A percentile compares a stretch with the other conserved stretches of the same genome.
phyloP scores from a whole-genome alignment of 2,329 filamentous ascomycete genomes.

The Bipolaris victoriae region DNA sequence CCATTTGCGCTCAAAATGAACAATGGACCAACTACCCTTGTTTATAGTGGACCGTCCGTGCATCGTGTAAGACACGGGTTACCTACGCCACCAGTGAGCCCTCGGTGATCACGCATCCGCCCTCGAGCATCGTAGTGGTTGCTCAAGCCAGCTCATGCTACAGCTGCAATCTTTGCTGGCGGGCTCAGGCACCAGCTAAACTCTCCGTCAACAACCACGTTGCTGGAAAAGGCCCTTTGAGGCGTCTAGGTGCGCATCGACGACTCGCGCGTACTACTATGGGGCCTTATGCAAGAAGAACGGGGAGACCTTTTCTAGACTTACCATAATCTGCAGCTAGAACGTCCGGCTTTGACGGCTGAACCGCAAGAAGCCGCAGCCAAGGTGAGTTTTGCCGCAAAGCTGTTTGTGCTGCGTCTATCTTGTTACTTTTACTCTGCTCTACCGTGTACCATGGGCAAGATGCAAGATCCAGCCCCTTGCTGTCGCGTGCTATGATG shows the following conservation, averaged over 20 bases:
- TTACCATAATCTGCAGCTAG: constrained; percentile 32
- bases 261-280: constrained; percentile 23
- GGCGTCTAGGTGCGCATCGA: constrained; percentile 14
- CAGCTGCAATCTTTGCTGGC: constrained; percentile 20
- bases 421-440: neutral
- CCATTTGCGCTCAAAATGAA: constrained; percentile 37
- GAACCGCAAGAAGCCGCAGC: constrained; percentile 36
- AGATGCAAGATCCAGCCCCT: constrained; percentile 11
- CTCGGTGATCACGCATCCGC: constrained; percentile 3
- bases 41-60: constrained; percentile 27
- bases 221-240: constrained; percentile 17
- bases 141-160: constrained; percentile 6
- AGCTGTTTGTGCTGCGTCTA: neutral
- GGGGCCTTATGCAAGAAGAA: constrained; percentile 31
- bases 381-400: constrained; percentile 18
- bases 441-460: neutral
- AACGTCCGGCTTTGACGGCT: constrained; percentile 19
- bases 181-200: constrained; percentile 3
- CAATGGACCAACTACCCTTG: constrained; percentile 36
- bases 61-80: constrained; percentile 15
- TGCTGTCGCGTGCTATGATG: constrained; percentile 24
- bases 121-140: constrained; percentile 5
- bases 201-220: constrained; percentile 21
- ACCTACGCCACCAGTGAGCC: constrained; percentile 15
- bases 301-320: constrained; percentile 33